These are phyloP conservation scores for Penicillium cinerascens DNA, from an alignment of 495 filamentous ascomycete genomes.

Conservation along the genomic window DNA sequence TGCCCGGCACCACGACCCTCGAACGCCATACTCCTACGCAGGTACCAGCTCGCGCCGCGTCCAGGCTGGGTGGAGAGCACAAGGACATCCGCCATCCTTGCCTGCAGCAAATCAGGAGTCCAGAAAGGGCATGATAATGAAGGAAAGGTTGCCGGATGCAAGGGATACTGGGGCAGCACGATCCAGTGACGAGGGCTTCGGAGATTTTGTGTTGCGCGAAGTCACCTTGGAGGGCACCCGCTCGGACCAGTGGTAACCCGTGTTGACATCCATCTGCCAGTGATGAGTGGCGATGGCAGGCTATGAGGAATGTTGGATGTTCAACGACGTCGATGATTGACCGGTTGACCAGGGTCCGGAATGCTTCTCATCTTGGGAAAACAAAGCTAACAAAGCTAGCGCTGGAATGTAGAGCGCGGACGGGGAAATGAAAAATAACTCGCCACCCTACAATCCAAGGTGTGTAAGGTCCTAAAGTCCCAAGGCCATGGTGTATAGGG, in stretches of 20 bases:
- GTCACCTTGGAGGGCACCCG: slow-evolving; percentile 20
- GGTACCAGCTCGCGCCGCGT: slow-evolving; percentile 33
- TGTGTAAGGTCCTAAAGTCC: slow-evolving; percentile 1
- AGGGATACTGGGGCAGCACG: slow-evolving; percentile 39
- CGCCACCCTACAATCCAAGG: slow-evolving; percentile 20
- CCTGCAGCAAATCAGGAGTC: slow-evolving; percentile 43
- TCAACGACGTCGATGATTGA: slow-evolving; percentile 24
- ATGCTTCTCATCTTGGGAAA: slow-evolving; percentile 20
- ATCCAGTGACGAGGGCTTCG: slow-evolving; percentile 40
- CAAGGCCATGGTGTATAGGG: not conserved
- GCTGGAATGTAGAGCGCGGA: slow-evolving; percentile 36
- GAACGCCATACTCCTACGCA: slow-evolving; percentile 39
- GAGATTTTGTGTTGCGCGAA: slow-evolving; percentile 39
- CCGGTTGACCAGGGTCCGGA: slow-evolving; percentile 15
- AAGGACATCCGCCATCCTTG: slow-evolving; percentile 33
- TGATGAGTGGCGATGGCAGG: slow-evolving; percentile 28
- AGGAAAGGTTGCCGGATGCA: slow-evolving; percentile 34
- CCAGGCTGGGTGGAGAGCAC: slow-evolving; percentile 27
- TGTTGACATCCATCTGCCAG: slow-evolving; percentile 22
- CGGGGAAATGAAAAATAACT: slow-evolving; percentile 10
- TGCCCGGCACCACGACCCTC: slow-evolving; percentile 37
- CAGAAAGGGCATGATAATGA: slow-evolving; percentile 35
- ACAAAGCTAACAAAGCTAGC: slow-evolving; percentile 9
- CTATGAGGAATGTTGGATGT: slow-evolving; percentile 35
- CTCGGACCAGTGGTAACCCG: slow-evolving; percentile 21